phyloP scores from a whole-genome alignment of 176 grass and related monocot genomes.

The Miscanthus lutarioriparius region DNA sequence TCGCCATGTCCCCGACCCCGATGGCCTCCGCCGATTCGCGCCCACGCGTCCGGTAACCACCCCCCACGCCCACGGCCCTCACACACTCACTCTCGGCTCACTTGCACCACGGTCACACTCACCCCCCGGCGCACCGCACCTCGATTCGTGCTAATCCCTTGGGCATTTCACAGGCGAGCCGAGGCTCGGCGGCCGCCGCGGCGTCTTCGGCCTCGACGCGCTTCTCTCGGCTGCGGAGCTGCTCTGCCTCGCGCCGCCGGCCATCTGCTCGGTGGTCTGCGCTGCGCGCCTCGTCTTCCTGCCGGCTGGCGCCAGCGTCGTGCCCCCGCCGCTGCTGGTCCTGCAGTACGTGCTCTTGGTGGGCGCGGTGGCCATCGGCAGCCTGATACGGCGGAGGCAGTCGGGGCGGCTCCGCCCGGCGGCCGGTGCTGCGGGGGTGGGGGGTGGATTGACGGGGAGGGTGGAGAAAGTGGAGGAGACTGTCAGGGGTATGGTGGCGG shows the following conservation, averaged over 20 bases:
- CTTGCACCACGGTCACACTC: not conserved
- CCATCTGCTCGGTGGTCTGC: conserved; percentile 64
- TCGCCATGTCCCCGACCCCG: not conserved
- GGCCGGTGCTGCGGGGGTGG: no score
- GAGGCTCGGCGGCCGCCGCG: not conserved
- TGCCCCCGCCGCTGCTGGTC: conserved; percentile 13
- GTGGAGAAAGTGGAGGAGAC: conserved; percentile 59
- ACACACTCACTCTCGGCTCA: not conserved
- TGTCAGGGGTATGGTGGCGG: conserved; percentile 45
- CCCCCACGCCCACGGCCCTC: not conserved
- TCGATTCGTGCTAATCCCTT: conserved; percentile 19
- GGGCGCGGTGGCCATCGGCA: conserved; percentile 49
- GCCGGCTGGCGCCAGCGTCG: not conserved
- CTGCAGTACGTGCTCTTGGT: conserved; percentile 60
- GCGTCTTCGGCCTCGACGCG: conserved; percentile 35
- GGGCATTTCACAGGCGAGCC: conserved; percentile 34
- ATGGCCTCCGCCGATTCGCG: conserved; percentile 38
- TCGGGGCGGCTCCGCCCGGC: conserved; percentile 32
- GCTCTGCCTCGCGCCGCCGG: conserved; percentile 58
- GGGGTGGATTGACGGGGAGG: conserved; percentile 43
- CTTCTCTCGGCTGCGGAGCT: conserved; percentile 61
- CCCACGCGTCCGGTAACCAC: conserved; percentile 28
- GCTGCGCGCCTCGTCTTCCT: conserved; percentile 37
- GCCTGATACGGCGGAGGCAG: conserved; percentile 66
- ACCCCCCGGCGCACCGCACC: not conserved